These are phyloP conservation scores for Trametes sanguinea DNA, from an alignment of 768 basidiomycete genomes.

Conservation along the genomic window DNA sequence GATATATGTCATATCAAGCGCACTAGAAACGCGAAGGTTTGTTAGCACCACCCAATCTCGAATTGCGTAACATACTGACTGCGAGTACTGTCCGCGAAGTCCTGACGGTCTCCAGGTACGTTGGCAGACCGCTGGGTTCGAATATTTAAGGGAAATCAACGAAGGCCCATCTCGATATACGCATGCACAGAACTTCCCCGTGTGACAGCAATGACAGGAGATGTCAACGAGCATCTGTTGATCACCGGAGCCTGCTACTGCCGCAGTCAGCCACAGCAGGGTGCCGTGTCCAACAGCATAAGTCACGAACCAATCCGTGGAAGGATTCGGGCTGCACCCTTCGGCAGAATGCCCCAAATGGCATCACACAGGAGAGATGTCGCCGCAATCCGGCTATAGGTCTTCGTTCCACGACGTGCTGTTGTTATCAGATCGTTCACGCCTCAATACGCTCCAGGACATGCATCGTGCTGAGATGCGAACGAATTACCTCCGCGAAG, in stretches of 20 bases:
- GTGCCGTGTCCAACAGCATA: not conserved
- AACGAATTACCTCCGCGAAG: slow-evolving; percentile 3
- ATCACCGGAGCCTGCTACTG: slow-evolving; percentile 3
- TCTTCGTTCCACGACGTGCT: not conserved
- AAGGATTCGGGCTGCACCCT: not conserved
- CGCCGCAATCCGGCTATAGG: not conserved
- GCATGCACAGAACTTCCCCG: not conserved
- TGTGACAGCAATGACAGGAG: slow-evolving; percentile 4
- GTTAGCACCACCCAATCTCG: not conserved
- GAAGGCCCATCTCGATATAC: not conserved
- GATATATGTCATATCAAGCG: not conserved
- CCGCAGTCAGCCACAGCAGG: not conserved
- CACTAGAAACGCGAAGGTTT: slow-evolving; percentile 2
- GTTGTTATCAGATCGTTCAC: not conserved
- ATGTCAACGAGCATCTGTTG: slow-evolving; percentile 9
- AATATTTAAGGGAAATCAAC: not conserved
- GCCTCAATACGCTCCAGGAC: too few species aligned
- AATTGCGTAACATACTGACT: not conserved
- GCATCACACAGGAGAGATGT: not conserved
- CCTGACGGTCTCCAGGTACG: not conserved
- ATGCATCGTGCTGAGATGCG: not conserved
- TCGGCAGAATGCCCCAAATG: too few species aligned
- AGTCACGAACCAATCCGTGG: not conserved
- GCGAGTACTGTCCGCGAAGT: not conserved
- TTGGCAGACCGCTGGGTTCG: not conserved